phyloP scores from a whole-genome alignment of 306 rosid genomes.

The Gynostemma pentaphyllum region DNA sequence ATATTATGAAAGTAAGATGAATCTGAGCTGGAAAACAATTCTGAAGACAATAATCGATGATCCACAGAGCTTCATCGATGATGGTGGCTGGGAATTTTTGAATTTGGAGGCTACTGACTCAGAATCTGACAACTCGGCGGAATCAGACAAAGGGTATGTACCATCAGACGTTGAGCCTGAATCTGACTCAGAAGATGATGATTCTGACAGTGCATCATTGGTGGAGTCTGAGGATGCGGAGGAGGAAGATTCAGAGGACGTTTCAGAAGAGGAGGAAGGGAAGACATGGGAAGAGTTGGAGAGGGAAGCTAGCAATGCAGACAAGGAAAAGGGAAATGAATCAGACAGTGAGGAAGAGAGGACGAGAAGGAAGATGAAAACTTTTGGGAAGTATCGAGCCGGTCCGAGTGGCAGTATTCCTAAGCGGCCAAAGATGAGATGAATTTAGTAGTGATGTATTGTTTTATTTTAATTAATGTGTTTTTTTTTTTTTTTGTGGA shows the following conservation, averaged over 20 bases:
- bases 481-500: conserved; percentile 9
- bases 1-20: conserved; percentile 92
- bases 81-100: conserved; percentile 97
- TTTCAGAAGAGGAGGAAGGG: conserved; percentile 39
- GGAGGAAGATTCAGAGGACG: conserved; percentile 39
- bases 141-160: conserved; percentile 83
- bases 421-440: conserved; percentile 57
- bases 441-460: conserved; percentile 12
- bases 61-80: conserved; percentile 81
- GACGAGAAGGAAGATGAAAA: conserved; percentile 73
- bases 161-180: conserved; percentile 83
- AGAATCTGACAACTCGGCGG: conserved; percentile 66
- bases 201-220: conserved; percentile 66
- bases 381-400: conserved; percentile 70
- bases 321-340: conserved; percentile 75
- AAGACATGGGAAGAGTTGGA: conserved; percentile 97
- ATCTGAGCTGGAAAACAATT: conserved; percentile 88
- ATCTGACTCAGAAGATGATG: conserved; percentile 80
- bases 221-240: conserved; percentile 77
- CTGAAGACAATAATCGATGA: conserved; percentile 92
- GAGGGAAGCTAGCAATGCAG: conserved; percentile 95
- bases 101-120: conserved; percentile 90
- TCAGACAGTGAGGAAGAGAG: conserved; percentile 93
- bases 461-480: conserved; percentile 1
- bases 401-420: conserved; percentile 33